These are phyloP conservation scores for Xylaria polymorpha DNA, from an alignment of 2,329 filamentous ascomycete species.

Conservation along the genomic window DNA sequence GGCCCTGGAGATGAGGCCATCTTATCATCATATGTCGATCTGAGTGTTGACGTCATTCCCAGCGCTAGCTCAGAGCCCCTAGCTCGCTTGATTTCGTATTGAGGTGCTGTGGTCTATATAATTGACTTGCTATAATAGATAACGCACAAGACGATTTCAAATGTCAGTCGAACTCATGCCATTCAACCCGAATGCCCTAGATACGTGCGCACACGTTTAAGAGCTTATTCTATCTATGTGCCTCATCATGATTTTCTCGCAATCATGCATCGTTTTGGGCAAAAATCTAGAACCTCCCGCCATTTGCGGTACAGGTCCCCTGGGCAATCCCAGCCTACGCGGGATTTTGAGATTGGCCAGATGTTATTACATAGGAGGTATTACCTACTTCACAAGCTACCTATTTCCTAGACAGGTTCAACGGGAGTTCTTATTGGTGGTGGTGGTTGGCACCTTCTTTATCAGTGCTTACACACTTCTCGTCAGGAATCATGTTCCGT, in stretches of 20 bases:
- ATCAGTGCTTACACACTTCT: no score
- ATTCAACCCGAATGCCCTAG: not conserved
- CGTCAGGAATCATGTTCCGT: not conserved
- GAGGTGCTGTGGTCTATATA: not conserved
- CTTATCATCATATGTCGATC: slow-evolving; percentile 16
- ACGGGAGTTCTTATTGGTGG: not conserved
- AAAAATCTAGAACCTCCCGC: slow-evolving; percentile 6
- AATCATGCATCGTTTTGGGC: not conserved
- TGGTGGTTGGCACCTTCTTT: not conserved
- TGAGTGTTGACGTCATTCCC: slow-evolving; percentile 31
- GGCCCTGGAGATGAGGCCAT: not conserved
- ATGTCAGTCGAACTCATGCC: not conserved
- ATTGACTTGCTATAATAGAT: slow-evolving; percentile 1
- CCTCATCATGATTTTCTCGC: not conserved
- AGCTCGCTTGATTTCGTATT: not conserved
- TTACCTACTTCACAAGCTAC: not conserved
- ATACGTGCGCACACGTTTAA: not conserved
- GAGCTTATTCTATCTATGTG: not conserved
- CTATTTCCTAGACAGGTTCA: not conserved
- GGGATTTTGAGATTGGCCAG: not conserved
- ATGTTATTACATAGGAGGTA: not conserved
- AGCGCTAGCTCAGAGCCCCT: not conserved
- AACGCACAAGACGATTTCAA: not conserved
- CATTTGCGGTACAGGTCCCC: not conserved
- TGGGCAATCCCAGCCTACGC: not conserved